These are phyloP conservation scores for Boletus pseudopeckii DNA, from an alignment of 768 basidiomycete genomes.

Conservation along the genomic window DNA sequence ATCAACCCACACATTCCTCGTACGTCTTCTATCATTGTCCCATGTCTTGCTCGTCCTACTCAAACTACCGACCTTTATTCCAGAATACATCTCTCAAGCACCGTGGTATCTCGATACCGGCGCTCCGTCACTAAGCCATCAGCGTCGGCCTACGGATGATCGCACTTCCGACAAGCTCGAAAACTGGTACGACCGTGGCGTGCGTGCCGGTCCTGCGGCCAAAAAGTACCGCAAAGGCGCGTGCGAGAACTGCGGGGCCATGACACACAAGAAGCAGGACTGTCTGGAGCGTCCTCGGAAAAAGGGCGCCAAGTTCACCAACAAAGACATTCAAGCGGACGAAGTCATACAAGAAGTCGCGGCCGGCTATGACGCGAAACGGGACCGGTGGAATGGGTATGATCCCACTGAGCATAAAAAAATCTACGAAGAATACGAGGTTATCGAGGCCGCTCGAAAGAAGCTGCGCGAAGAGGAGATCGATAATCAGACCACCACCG, in stretches of 20 bases:
- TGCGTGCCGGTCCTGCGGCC: conserved; percentile 81
- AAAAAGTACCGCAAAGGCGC: conserved; percentile 98
- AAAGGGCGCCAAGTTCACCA: conserved; percentile 92
- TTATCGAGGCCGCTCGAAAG: conserved; percentile 86
- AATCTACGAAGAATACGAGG: conserved; percentile 92
- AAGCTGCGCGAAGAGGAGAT: conserved; percentile 95
- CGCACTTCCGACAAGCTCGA: conserved; percentile 65
- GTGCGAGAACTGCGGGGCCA: conserved; percentile 97
- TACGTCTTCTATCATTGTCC: conserved; percentile 38
- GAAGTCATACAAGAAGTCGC: conserved; percentile 83
- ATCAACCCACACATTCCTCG: conserved; percentile 99
- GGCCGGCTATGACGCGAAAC: conserved; percentile 84
- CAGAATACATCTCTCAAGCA: conserved; percentile 97
- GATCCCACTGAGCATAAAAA: conserved; percentile 82
- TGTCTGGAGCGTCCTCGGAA: conserved; percentile 96
- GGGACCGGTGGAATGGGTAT: conserved; percentile 98
- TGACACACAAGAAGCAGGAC: conserved; percentile 88
- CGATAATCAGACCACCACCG: conserved; percentile 93
- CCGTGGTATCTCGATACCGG: conserved; percentile 99
- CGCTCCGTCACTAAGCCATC: conserved; percentile 89
- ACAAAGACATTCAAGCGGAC: conserved; percentile 86
- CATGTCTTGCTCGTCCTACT: background rate
- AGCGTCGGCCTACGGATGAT: conserved; percentile 71
- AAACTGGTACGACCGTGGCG: conserved; percentile 88
- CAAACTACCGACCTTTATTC: background rate